Conservation (phyloP, 2,329 filamentous ascomycete species). For the Xylariaceae sp. region DNA sequence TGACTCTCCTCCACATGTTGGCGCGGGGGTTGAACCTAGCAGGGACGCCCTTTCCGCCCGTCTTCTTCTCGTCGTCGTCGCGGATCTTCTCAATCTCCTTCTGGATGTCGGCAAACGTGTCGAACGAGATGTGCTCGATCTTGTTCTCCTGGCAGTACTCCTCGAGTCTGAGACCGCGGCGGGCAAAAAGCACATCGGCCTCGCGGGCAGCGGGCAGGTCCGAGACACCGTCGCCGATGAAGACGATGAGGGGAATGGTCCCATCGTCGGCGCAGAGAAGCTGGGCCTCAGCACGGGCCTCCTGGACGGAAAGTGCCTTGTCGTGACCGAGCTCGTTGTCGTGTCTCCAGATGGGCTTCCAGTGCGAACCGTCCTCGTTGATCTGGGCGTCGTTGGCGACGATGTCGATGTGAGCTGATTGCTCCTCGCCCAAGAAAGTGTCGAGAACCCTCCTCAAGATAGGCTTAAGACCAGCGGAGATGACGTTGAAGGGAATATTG, state of each 20-base stretch:
- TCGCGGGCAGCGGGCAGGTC: slow-evolving; percentile 63
- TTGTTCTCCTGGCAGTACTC: slow-evolving; percentile 62
- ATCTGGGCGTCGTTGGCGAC: slow-evolving; percentile 65
- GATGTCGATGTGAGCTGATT: slow-evolving; percentile 57
- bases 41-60: slow-evolving; percentile 55
- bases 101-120: slow-evolving; percentile 65
- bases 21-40: slow-evolving; percentile 63
- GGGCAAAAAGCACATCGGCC: slow-evolving; percentile 65
- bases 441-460: slow-evolving; percentile 59
- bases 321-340: slow-evolving; percentile 63
- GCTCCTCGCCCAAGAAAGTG: slow-evolving; percentile 59
- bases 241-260: slow-evolving; percentile 62
- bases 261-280: slow-evolving; percentile 51
- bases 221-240: slow-evolving; percentile 67
- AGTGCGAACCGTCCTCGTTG: slow-evolving; percentile 51
- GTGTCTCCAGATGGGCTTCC: slow-evolving; percentile 66
- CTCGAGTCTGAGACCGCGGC: slow-evolving; percentile 60
- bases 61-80: slow-evolving; percentile 57
- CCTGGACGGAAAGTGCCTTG: slow-evolving; percentile 61
- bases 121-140: slow-evolving; percentile 58
- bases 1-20: slow-evolving; percentile 63
- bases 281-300: slow-evolving; percentile 53
- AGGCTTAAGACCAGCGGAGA: slow-evolving; percentile 64
- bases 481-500: slow-evolving; percentile 65
- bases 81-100: slow-evolving; percentile 54